phyloP scores from a whole-genome alignment of 2,329 filamentous ascomycete species.

The Pseudocercospora crystallina region DNA sequence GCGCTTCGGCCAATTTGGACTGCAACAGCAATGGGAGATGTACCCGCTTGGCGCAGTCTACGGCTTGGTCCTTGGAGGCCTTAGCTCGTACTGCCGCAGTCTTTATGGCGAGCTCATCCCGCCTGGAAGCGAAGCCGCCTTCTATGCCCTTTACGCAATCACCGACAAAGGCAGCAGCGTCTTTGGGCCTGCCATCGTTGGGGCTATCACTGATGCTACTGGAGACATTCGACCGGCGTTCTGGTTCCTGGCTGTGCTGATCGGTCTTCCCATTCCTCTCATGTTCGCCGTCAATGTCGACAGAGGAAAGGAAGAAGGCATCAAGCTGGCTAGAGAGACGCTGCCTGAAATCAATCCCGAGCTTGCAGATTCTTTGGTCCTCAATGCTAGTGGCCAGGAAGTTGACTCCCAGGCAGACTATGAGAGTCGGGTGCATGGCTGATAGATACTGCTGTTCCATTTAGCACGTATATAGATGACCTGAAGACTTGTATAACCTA shows the following conservation, averaged over 20 bases:
- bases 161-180: conserved; percentile 95
- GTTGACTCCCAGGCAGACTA: conserved; percentile 4
- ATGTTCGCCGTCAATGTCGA: conserved; percentile 86
- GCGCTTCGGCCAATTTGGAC: conserved; percentile 71
- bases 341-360: conserved; percentile 1
- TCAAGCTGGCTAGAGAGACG: conserved; percentile 40
- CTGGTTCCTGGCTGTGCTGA: conserved; percentile 83
- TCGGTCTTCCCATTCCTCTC: conserved; percentile 78
- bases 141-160: conserved; percentile 95
- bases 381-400: background rate
- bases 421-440: conserved; percentile 4
- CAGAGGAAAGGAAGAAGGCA: conserved; percentile 45
- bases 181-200: conserved; percentile 92
- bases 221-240: conserved; percentile 66
- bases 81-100: conserved; percentile 88
- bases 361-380: background rate
- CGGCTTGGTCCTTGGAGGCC: conserved; percentile 88
- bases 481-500: background rate
- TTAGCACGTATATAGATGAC: background rate
- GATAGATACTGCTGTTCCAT: background rate
- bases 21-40: conserved; percentile 98
- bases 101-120: conserved; percentile 93
- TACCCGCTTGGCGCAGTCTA: conserved; percentile 88
- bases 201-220: conserved; percentile 76
- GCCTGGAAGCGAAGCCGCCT: conserved; percentile 89